A percentile compares a stretch with the other conserved stretches of the same genome.
These are phyloP conservation scores for Allomyces arbusculus DNA, from an alignment of 192 early-diverging fungal genomes.

Conservation along the genomic window DNA sequence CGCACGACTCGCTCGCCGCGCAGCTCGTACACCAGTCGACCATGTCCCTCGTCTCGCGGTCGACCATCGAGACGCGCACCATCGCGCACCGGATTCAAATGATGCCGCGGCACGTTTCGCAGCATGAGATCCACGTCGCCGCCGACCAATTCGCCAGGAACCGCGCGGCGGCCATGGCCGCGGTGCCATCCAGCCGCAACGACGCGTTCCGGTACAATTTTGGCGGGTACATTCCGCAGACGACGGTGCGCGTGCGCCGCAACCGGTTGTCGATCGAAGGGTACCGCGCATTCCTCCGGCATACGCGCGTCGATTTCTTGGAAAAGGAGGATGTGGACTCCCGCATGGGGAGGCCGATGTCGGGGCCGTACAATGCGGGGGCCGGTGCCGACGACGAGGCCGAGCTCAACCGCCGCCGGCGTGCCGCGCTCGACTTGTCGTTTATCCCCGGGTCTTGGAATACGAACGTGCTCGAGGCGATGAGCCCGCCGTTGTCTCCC, in stretches of 20 bases:
- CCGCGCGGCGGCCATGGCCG: neutral
- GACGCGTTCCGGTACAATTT: neutral
- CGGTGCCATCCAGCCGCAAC: neutral
- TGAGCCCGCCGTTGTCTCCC: no score
- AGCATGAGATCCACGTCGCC: neutral
- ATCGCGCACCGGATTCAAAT: neutral
- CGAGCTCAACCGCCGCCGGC: no score
- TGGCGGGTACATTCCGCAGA: neutral
- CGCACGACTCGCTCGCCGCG: neutral
- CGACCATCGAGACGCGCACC: neutral
- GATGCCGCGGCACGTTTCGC: neutral
- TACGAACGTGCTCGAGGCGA: no score
- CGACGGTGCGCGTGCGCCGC: neutral
- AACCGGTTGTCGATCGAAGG: neutral
- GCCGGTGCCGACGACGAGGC: no score
- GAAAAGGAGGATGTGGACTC: neutral
- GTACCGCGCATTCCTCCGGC: neutral
- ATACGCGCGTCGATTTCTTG: neutral
- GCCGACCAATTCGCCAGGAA: neutral
- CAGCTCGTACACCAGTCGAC: neutral
- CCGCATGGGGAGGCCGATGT: no score
- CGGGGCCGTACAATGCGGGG: no score
- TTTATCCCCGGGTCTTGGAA: no score
- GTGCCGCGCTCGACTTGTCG: no score
- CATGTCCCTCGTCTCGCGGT: neutral